Evolutionary conservation across 345 rosid species (phyloP), one percentile per base, ranked within the genome.

Genomic region (Eucalyptus regnans): DNA sequence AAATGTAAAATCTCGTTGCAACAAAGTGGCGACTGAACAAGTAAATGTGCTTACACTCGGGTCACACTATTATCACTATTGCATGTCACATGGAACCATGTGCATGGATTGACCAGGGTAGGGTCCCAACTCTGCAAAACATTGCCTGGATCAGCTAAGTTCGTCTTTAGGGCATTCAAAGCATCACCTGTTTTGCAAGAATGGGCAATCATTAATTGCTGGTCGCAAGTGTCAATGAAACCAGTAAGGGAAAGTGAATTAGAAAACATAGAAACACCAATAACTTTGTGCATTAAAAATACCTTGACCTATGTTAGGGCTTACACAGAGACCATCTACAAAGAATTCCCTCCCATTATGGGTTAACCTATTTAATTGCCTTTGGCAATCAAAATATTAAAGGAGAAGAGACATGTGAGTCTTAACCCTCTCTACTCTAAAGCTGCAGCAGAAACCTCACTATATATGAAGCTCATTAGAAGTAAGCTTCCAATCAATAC

Each of bases 81-180:
- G 93, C 99, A 97, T 58, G 98, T 96, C 76, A 97, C 95, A 89
- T 97, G 95, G 89, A 93, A 94, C 99, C 99, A 97, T 41, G 96
- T 94, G 93, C 98, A 97, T 16, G 98, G 99, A 92, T 91, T 94
- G 88, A 92, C 95, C 87, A 94, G 96, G 88, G 97, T 94, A 52
- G 98, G 48, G 92, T 95, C 96, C 99, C 99, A 97, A 92, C 96
- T 95, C 88, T 95, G 95, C 80, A 97, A 92, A 88, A 95, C 94
- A 66, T 91, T 95, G 90, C 94, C 93, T 88, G 99, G 99, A 91
- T 96, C 98, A 23, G 88, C 89, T 86, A 97, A 92, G 90, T 91
- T 94, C 86, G 90, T 90, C 94, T 92, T 97, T 90, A 97, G 60
- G 12, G 98, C 95, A 93, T 93, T 95, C 91, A 97, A 90, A 56